A percentile compares a stretch with the other conserved stretches of the same genome.
Conservation (phyloP, 1,284 basidiomycete genomes). For the Ustilago cynodontis region DNA sequence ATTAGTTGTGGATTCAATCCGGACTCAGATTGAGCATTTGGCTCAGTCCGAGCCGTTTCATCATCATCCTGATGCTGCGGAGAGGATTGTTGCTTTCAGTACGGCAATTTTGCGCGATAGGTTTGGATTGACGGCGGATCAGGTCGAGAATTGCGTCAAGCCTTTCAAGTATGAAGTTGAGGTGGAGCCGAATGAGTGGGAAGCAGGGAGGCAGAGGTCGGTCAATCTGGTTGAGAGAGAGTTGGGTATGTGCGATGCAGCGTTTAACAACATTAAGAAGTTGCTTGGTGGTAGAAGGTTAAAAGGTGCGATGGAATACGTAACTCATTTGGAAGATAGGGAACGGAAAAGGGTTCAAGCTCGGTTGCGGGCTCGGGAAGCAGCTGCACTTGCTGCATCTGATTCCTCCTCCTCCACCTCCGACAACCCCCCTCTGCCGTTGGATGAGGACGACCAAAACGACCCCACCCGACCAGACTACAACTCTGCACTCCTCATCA, state of each 20-base stretch:
- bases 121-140: constrained; percentile 91
- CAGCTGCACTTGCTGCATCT: constrained; percentile 12
- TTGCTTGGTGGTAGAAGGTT: constrained; percentile 87
- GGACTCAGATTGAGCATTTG: constrained; percentile 88
- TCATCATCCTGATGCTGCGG: constrained; percentile 86
- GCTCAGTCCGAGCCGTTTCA: constrained; percentile 87
- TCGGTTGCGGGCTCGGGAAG: constrained; percentile 58
- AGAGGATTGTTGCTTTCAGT: constrained; percentile 89
- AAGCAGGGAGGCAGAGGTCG: constrained; percentile 80
- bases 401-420: constrained; percentile 2
- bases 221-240: constrained; percentile 86
- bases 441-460: constrained; percentile 70
- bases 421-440: neutral
- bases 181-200: constrained; percentile 88
- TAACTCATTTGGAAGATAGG: constrained; percentile 83
- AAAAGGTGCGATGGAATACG: constrained; percentile 82
- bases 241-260: constrained; percentile 83
- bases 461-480: constrained; percentile 75
- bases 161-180: constrained; percentile 95
- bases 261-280: constrained; percentile 85
- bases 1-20: constrained; percentile 93
- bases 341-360: constrained; percentile 77
- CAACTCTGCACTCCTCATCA: constrained; percentile 76
- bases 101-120: constrained; percentile 92
- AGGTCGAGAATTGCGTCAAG: constrained; percentile 99